Evolutionary conservation across 352 stramenopile genomes (phyloP), one percentile per base, ranked within the genome.

Genomic region (Globisporangium paddicum): DNA sequence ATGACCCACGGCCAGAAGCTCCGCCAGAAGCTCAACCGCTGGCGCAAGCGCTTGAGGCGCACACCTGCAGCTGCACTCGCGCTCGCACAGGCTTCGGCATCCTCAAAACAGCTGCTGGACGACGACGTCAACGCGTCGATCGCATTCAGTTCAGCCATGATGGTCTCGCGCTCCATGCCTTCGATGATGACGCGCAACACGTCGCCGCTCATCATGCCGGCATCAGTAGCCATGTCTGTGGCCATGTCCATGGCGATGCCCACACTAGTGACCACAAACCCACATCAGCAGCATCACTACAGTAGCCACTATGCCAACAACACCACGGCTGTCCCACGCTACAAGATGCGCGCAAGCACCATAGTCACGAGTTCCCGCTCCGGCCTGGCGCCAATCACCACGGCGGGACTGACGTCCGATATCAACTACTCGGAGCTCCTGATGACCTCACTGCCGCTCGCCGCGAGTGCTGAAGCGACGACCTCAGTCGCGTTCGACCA

Each of bases 1-100:
- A 79, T 81, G 70, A 84, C 74, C 0, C 71, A 79, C 37, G 74
- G 64, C 2, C 74, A 84, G 60, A 84, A 84, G 38, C 51, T 81
- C 45, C 67, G 74, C 0, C 72, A 84, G 42, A 84, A 84, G 44
- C 67, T 81, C 37, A 73, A 67, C 21, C 71, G 71, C 47, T 79
- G 71, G 71, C 68, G 72, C 13, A 64, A 75, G 25, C 70, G 67
- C 38, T 37, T 78, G 13, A 64, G 70, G 2, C 62, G 58, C 19
- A 64, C 58, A 5, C 58, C 58, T 6, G 58, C 58, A 1, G 50
- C 50, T 0, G 50, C 58, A 14, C 8, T 57, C 40, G 50, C 41
- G 13, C 41, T 64, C 21, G 42, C 38, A 4, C 40, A 58, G 30
- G 13, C 40, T 6, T 21, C 13, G 37, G 1, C 28, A 3, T 6